phyloP scores from a whole-genome alignment of 805 yeast genomes.

The Pichia nakasei region DNA sequence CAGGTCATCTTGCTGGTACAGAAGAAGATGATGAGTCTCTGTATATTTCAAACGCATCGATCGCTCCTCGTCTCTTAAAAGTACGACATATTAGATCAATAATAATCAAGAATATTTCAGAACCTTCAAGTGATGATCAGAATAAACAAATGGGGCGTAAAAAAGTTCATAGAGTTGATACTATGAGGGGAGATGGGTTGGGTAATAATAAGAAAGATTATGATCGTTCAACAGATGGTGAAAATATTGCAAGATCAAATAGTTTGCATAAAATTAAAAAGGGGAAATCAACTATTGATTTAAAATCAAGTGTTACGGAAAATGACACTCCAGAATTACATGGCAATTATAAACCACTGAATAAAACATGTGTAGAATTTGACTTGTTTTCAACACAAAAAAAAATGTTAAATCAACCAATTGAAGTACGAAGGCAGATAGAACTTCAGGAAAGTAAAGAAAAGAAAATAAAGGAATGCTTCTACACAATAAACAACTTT shows the following conservation, averaged over 20 bases:
- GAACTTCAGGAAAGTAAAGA: slow-evolving; percentile 23
- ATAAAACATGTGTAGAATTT: too few species aligned
- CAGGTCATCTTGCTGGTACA: background rate
- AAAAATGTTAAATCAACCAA: background rate
- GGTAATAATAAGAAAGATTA: background rate
- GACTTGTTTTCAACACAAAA: background rate
- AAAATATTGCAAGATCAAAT: background rate
- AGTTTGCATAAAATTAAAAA: background rate
- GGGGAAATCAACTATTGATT: slow-evolving; percentile 3
- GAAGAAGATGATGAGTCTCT: background rate
- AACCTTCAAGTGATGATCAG: background rate
- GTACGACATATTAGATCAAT: slow-evolving; percentile 19
- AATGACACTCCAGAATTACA: too few species aligned
- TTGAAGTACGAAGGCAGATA: slow-evolving; percentile 19
- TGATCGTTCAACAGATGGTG: background rate
- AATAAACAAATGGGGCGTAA: background rate
- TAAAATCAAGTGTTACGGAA: too few species aligned
- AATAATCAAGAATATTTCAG: background rate
- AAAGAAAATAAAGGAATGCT: slow-evolving; percentile 24
- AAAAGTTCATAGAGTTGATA: background rate
- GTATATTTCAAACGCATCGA: slow-evolving; percentile 1
- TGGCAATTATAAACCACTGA: too few species aligned
- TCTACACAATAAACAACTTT: slow-evolving; percentile 28
- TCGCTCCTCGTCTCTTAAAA: slow-evolving; percentile 14
- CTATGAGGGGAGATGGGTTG: background rate